Percentiles rank a stretch among this genome's conserved stretches.
phyloP scores from a whole-genome alignment of 164 flowering plant species.

The Kalanchoe fedtschenkoi region DNA sequence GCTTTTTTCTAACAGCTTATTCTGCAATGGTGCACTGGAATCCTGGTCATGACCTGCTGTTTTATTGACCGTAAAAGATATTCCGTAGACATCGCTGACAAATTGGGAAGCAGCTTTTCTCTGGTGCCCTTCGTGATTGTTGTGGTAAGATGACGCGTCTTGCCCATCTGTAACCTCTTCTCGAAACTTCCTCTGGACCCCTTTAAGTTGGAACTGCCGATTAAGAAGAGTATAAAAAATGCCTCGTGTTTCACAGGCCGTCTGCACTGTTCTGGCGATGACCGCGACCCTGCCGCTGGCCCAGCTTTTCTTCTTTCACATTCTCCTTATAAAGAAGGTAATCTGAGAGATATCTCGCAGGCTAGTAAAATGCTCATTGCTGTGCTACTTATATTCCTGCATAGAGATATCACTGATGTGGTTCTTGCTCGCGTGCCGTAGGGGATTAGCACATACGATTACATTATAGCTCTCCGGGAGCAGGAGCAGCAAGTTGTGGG shows the following conservation, averaged over 20 bases:
- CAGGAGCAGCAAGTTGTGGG: constrained; percentile 78
- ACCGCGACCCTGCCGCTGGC: constrained; percentile 87
- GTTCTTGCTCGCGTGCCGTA: constrained; percentile 15
- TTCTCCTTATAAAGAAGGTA: constrained; percentile 93
- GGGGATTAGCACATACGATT: constrained; percentile 98
- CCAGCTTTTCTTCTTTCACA: constrained; percentile 96
- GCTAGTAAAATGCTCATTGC: no score
- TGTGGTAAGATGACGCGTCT: constrained; percentile 49
- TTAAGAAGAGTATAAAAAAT: not conserved
- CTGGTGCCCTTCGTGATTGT: constrained; percentile 80
- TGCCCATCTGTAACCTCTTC: not conserved
- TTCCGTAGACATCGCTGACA: constrained; percentile 57
- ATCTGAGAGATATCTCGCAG: no score
- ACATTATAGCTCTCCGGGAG: constrained; percentile 91
- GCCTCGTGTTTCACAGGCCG: constrained; percentile 34
- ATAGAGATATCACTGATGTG: not conserved
- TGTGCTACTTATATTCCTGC: no score
- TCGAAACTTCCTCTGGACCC: not conserved
- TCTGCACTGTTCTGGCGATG: constrained; percentile 91
- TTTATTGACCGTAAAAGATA: constrained; percentile 68
- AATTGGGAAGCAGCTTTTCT: constrained; percentile 96
- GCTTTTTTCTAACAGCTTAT: constrained; percentile 90
- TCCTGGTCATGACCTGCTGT: constrained; percentile 75
- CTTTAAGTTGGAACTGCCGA: not conserved
- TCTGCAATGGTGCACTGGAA: constrained; percentile 89